A percentile compares a stretch with the other conserved stretches of the same genome.
These are phyloP conservation scores for Diplodia corticola DNA, from an alignment of 2,329 filamentous ascomycete species.

Conservation along the genomic window DNA sequence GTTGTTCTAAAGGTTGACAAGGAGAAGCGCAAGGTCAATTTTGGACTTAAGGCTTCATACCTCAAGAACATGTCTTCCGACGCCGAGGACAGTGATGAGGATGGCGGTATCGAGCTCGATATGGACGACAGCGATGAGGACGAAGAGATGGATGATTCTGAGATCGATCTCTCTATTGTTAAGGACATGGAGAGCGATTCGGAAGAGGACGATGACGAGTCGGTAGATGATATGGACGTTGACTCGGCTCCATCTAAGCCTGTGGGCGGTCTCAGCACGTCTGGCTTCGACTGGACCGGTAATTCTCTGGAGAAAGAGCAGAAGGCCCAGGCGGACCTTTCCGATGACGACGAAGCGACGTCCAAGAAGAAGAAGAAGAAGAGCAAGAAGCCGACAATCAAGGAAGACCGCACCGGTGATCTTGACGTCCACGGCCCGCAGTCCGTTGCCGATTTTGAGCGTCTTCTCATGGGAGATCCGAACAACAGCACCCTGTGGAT, in stretches of 20 bases:
- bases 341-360: constrained; percentile 53
- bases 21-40: constrained; percentile 76
- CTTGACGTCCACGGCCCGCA: constrained; percentile 86
- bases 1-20: constrained; percentile 77
- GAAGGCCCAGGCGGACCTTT: constrained; percentile 50
- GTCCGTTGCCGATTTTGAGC: constrained; percentile 88
- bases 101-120: constrained; percentile 50
- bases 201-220: constrained; percentile 37
- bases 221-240: constrained; percentile 48
- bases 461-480: constrained; percentile 85
- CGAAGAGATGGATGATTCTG: constrained; percentile 40
- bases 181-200: constrained; percentile 38
- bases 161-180: constrained; percentile 48
- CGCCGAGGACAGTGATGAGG: constrained; percentile 48
- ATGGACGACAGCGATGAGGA: constrained; percentile 44
- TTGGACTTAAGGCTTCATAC: constrained; percentile 90
- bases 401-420: constrained; percentile 88
- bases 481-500: constrained; percentile 95
- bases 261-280: constrained; percentile 63
- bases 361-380: constrained; percentile 73
- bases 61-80: constrained; percentile 65
- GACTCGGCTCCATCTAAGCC: constrained; percentile 33
- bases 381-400: constrained; percentile 71
- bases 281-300: constrained; percentile 87
- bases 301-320: constrained; percentile 58